phyloP scores from a whole-genome alignment of 805 yeast genomes.

The Candida nanaspora region DNA sequence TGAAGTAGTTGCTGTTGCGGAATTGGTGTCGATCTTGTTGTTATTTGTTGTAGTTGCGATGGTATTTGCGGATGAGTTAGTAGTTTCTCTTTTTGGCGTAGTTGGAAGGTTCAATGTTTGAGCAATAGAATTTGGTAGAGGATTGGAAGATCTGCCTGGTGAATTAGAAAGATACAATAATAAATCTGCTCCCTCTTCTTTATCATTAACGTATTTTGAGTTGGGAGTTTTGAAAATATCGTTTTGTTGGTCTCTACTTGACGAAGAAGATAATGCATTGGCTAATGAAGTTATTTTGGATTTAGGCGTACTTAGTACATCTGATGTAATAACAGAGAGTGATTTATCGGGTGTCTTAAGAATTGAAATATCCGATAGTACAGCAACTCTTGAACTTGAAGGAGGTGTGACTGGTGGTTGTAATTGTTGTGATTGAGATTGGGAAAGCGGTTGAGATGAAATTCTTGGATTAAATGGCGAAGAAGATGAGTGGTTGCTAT shows the following conservation, averaged over 20 bases:
- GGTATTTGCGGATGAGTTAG: constrained; percentile 4
- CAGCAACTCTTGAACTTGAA: constrained; percentile 9
- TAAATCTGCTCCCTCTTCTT: constrained; percentile 71
- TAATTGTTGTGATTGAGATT: not conserved
- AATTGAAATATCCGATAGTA: constrained; percentile 8
- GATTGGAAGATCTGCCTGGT: constrained; percentile 35
- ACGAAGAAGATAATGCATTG: not conserved
- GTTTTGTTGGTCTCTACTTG: not conserved
- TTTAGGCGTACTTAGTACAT: not conserved
- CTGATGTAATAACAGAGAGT: not conserved
- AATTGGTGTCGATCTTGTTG: not conserved
- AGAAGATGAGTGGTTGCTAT: not conserved
- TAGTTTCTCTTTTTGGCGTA: constrained; percentile 21
- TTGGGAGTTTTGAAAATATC: constrained; percentile 24
- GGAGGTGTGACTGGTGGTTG: constrained; percentile 25
- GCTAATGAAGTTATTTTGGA: not conserved
- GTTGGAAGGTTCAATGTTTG: constrained; percentile 8
- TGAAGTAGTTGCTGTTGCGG: too few species aligned
- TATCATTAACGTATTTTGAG: constrained; percentile 18
- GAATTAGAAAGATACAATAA: constrained; percentile 78
- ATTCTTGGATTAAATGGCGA: not conserved
- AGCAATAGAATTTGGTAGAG: constrained; percentile 3
- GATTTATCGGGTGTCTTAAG: constrained; percentile 11
- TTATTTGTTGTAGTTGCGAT: not conserved
- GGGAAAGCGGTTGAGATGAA: not conserved